Conservation (phyloP, 2,329 filamentous ascomycete genomes). For the Basipetospora chlamydospora region DNA sequence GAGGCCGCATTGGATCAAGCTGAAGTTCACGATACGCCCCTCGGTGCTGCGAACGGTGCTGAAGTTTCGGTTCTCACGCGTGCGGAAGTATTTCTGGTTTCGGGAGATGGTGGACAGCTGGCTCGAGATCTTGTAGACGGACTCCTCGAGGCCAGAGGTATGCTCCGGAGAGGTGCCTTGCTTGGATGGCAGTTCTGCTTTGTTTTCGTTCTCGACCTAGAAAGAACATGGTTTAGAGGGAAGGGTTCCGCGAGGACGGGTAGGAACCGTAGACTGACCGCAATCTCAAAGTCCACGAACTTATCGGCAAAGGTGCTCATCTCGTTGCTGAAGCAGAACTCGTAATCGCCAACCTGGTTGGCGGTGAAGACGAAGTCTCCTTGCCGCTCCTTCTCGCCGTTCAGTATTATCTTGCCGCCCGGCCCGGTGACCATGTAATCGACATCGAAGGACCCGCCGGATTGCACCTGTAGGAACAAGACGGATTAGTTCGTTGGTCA, state of each 20-base stretch:
- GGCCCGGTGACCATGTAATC: constrained; percentile 83
- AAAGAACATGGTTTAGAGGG: background rate
- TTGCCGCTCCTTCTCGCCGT: constrained; percentile 82
- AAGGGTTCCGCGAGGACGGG: too few relatives aligned
- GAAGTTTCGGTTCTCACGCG: constrained; percentile 96
- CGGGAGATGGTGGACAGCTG: constrained; percentile 87
- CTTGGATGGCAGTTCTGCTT: constrained; percentile 71
- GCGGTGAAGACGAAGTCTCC: constrained; percentile 97
- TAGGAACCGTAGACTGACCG: constrained; percentile 50
- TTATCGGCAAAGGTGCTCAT: constrained; percentile 98
- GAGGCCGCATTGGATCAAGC: constrained; percentile 78
- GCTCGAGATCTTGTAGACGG: constrained; percentile 84
- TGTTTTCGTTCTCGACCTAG: constrained; percentile 81
- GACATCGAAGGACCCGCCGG: constrained; percentile 92
- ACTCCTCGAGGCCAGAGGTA: constrained; percentile 78
- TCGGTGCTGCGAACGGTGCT: constrained; percentile 95
- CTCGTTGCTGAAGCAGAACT: constrained; percentile 96
- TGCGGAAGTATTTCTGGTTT: constrained; percentile 99
- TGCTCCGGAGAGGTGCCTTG: constrained; percentile 82
- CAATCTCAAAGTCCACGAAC: constrained; percentile 93
- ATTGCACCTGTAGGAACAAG: constrained; percentile 62
- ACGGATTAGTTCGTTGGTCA: background rate
- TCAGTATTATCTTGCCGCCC: constrained; percentile 63
- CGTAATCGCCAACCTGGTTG: constrained; percentile 74
- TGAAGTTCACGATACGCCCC: constrained; percentile 92